Conservation (phyloP, 2,329 filamentous ascomycete genomes). For the Aureobasidium namibiae region DNA sequence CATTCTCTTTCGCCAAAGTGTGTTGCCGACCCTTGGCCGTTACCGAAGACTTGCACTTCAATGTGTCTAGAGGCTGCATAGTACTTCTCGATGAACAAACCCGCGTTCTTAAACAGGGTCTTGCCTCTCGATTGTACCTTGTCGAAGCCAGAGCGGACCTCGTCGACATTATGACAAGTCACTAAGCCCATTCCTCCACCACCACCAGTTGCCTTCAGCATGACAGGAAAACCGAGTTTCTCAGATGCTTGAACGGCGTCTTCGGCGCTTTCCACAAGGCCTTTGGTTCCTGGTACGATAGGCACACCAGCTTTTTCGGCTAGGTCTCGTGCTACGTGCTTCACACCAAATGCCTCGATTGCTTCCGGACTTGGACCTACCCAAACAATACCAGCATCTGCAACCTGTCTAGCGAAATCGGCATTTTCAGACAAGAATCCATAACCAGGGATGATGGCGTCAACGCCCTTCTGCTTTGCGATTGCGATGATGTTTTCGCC, state of each 20-base stretch:
- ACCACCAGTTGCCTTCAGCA: conserved; percentile 47
- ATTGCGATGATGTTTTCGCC: conserved; percentile 42
- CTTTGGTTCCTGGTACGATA: conserved; percentile 46
- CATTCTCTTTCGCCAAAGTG: conserved; percentile 85
- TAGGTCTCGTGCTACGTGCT: conserved; percentile 48
- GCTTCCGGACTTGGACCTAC: conserved; percentile 48
- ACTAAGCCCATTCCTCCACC: conserved; percentile 82
- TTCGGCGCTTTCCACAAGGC: conserved; percentile 40
- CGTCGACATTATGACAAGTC: conserved; percentile 58
- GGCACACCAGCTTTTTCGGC: conserved; percentile 46
- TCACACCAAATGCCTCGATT: conserved; percentile 51
- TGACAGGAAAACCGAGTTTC: conserved; percentile 43
- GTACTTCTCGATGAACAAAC: conserved; percentile 78
- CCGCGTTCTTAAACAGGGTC: conserved; percentile 74
- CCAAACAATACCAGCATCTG: conserved; percentile 49
- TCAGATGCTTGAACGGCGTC: conserved; percentile 38
- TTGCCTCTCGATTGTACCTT: conserved; percentile 63
- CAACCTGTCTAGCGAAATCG: conserved; percentile 48
- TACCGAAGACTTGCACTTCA: conserved; percentile 85
- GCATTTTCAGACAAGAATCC: conserved; percentile 59
- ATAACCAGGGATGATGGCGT: conserved; percentile 60
- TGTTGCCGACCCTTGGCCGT: conserved; percentile 68
- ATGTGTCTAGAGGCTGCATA: conserved; percentile 74
- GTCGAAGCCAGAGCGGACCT: conserved; percentile 56
- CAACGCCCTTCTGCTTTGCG: conserved; percentile 40